Evolutionary conservation across 768 basidiomycete species (phyloP).

Genomic region (Cystofilobasidium bisporidii): DNA sequence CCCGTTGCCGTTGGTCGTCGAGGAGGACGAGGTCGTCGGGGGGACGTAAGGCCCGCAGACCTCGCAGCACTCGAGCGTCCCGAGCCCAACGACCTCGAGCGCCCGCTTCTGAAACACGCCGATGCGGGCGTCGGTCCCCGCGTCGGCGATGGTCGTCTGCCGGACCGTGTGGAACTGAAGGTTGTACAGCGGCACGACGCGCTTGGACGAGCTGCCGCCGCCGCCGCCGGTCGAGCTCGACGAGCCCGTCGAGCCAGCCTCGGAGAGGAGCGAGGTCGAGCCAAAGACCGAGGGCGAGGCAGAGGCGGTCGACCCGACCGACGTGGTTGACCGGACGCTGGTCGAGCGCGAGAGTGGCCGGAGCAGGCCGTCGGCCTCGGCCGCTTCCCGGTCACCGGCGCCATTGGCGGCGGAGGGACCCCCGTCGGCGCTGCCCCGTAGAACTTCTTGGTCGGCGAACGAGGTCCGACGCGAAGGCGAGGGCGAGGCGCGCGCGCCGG

Average conservation of each 20-base stretch:
- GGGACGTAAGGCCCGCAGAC: background rate
- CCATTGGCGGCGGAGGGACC: too few species aligned
- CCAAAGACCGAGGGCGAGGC: background rate
- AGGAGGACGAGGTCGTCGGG: background rate
- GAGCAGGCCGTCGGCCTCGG: background rate
- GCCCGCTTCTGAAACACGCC: background rate
- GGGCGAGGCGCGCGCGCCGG: background rate
- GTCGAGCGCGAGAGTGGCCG: background rate
- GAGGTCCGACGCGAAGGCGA: too few species aligned
- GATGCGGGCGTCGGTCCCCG: background rate
- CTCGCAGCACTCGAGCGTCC: background rate
- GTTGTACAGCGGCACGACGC: constrained; percentile 23
- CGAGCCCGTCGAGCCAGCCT: background rate
- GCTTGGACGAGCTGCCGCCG: background rate
- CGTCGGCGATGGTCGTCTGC: background rate
- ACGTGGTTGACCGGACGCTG: background rate
- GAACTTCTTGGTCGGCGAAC: too few species aligned
- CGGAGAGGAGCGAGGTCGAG: background rate
- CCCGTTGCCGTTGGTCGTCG: background rate
- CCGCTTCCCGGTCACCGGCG: too few species aligned
- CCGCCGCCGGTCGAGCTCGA: background rate
- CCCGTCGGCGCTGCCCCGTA: too few species aligned
- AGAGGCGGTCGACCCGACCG: background rate
- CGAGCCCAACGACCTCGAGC: background rate
- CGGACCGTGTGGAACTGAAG: constrained; percentile 16